A percentile compares a stretch with the other conserved stretches of the same genome.
Evolutionary conservation across 192 early-diverging fungal species (phyloP).

Genomic region (Funneliformis geosporum): DNA sequence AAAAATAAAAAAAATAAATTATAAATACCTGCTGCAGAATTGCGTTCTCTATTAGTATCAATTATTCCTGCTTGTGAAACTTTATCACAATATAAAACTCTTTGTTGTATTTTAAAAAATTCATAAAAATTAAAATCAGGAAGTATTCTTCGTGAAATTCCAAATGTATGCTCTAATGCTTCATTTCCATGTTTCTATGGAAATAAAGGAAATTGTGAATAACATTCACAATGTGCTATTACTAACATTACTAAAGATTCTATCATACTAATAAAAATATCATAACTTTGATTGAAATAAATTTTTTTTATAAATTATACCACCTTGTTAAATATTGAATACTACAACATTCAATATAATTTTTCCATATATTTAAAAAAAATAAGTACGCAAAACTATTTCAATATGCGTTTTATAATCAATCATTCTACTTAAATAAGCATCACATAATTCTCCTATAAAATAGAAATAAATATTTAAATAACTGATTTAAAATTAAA

Average conservation of each 20-base stretch:
- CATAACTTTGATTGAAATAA: conserved; percentile 7
- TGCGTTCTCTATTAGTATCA: too few species aligned
- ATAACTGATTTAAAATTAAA: too few species aligned
- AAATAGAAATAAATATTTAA: too few species aligned
- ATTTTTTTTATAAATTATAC: neutral
- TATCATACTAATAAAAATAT: neutral
- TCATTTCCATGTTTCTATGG: neutral
- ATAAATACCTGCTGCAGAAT: too few species aligned
- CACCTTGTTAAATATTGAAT: neutral
- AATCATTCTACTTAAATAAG: neutral
- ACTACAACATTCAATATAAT: neutral
- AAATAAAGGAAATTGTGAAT: neutral
- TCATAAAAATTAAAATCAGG: conserved; percentile 10
- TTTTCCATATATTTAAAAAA: neutral
- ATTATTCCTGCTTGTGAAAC: too few species aligned
- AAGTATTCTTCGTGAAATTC: neutral
- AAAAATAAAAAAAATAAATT: too few species aligned
- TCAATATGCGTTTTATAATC: neutral
- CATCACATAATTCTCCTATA: conserved; percentile 1
- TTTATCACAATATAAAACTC: too few species aligned
- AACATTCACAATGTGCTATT: neutral
- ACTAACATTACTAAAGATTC: neutral
- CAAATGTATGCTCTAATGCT: neutral
- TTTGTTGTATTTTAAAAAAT: conserved; percentile 7
- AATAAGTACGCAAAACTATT: neutral